phyloP scores from a whole-genome alignment of 768 basidiomycete species.

The Xerocomus potaroensis region DNA sequence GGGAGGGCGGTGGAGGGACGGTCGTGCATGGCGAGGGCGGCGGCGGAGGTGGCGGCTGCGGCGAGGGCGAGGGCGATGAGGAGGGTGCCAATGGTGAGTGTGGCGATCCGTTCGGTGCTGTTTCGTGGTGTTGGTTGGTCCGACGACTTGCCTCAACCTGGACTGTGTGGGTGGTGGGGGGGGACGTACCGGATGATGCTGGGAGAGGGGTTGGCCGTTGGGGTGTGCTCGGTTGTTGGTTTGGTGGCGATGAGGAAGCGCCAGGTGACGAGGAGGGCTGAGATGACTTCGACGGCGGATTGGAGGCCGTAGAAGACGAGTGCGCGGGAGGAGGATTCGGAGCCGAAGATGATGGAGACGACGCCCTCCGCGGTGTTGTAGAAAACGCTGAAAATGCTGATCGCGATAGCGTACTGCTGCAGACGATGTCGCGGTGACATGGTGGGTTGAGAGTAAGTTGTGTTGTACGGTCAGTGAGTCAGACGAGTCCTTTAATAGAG shows the following conservation, averaged over 20 bases:
- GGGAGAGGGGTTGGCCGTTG: neutral
- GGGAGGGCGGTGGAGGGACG: slow-evolving; percentile 37
- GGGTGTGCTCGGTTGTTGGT: slow-evolving; percentile 34
- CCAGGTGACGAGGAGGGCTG: slow-evolving; percentile 42
- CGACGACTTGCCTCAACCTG: too few species aligned
- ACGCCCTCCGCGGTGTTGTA: slow-evolving; percentile 40
- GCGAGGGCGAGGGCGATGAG: slow-evolving; percentile 36
- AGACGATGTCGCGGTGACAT: slow-evolving; percentile 16
- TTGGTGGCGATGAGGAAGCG: slow-evolving; percentile 33
- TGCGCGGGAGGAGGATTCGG: slow-evolving; percentile 40
- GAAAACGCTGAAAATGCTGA: slow-evolving; percentile 41
- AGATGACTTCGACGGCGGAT: slow-evolving; percentile 44
- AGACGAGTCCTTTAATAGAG: too few species aligned
- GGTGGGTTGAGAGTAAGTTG: too few species aligned
- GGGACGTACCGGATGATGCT: slow-evolving; percentile 12
- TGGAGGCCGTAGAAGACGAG: slow-evolving; percentile 48
- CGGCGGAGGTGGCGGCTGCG: slow-evolving; percentile 34
- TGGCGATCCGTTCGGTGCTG: slow-evolving; percentile 39
- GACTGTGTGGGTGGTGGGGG: too few species aligned
- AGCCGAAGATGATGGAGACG: slow-evolving; percentile 41
- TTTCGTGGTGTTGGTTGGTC: too few species aligned
- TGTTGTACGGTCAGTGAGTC: too few species aligned
- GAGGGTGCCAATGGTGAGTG: slow-evolving; percentile 34
- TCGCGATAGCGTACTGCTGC: slow-evolving; percentile 36
- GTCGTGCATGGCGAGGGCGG: slow-evolving; percentile 32